phyloP scores from a whole-genome alignment of 2,329 filamentous ascomycete genomes.

The Phaeosphaeria sp. region DNA sequence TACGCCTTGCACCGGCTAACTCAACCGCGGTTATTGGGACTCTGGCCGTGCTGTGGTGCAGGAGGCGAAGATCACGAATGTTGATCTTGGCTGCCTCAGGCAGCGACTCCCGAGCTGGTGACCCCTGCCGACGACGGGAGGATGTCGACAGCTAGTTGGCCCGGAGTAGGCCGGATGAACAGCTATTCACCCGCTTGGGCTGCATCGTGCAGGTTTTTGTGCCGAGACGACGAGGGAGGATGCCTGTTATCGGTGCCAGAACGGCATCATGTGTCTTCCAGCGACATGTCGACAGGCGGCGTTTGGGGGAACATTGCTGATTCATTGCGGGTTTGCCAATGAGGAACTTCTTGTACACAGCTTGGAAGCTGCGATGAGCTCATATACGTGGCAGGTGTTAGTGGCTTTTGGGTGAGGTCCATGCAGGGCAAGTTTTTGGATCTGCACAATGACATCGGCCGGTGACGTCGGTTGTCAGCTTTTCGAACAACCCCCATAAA shows the following conservation, averaged over 20 bases:
- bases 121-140: constrained; percentile 8
- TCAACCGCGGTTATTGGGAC: not conserved
- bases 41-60: constrained; percentile 9
- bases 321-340: not conserved
- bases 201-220: constrained; percentile 21
- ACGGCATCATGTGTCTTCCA: not conserved
- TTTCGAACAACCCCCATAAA: constrained; percentile 20
- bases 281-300: not conserved
- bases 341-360: not conserved
- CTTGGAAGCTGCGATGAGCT: not conserved
- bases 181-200: constrained; percentile 15
- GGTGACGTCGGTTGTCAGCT: constrained; percentile 11
- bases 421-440: constrained; percentile 1
- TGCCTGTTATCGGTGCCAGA: constrained; percentile 2
- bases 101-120: constrained; percentile 4
- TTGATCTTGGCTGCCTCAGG: constrained; percentile 12
- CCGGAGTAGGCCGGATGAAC: constrained; percentile 29
- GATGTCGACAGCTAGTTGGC: constrained; percentile 7
- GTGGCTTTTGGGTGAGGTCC: not conserved
- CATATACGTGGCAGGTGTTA: not conserved
- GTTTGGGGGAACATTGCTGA: not conserved
- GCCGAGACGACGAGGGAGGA: constrained; percentile 15
- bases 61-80: constrained; percentile 9
- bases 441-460: constrained; percentile 3
- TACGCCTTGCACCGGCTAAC: no score